These are phyloP conservation scores for Sporothrix dimorphospora DNA, from an alignment of 2,329 filamentous ascomycete genomes.

Conservation along the genomic window DNA sequence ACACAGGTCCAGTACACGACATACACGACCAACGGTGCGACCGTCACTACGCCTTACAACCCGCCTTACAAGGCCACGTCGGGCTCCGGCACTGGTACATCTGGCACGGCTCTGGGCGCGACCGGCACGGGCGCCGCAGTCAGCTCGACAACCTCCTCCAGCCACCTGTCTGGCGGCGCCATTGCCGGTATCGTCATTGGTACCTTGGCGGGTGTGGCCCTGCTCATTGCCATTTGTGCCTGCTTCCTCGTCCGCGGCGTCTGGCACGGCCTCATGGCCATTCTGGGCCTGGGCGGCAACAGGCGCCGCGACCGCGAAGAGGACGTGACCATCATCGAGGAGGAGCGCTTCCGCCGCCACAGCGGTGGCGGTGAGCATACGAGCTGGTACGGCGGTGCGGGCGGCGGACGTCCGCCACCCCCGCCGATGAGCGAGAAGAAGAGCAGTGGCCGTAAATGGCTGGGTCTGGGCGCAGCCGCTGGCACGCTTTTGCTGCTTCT, in stretches of 20 bases:
- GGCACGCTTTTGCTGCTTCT: slow-evolving; percentile 58
- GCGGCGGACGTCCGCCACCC: slow-evolving; percentile 45
- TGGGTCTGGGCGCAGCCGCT: slow-evolving; percentile 56
- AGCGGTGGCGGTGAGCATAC: slow-evolving; percentile 55
- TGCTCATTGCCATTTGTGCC: slow-evolving; percentile 73
- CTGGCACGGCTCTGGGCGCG: slow-evolving; percentile 49
- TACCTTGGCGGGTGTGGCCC: slow-evolving; percentile 65
- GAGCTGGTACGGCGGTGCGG: slow-evolving; percentile 52
- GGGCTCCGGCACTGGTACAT: slow-evolving; percentile 54
- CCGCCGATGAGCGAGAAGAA: slow-evolving; percentile 51
- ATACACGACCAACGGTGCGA: slow-evolving; percentile 44
- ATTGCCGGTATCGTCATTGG: slow-evolving; percentile 84
- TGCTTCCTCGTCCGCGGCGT: slow-evolving; percentile 69
- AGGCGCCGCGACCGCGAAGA: slow-evolving; percentile 52
- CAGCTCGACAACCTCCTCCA: slow-evolving; percentile 43
- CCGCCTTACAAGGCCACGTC: slow-evolving; percentile 57
- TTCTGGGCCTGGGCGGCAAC: slow-evolving; percentile 60
- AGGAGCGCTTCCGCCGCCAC: slow-evolving; percentile 62
- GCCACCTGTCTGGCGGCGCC: slow-evolving; percentile 66
- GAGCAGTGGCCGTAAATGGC: slow-evolving; percentile 54
- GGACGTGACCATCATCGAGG: slow-evolving; percentile 53
- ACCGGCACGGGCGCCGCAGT: slow-evolving; percentile 57
- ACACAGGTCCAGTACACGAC: slow-evolving; percentile 40
- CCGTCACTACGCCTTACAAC: slow-evolving; percentile 59
- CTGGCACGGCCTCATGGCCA: slow-evolving; percentile 60